Evolutionary conservation across 1,139 yeast species (phyloP).

Genomic region (Nadsonia starkeyi-henricii): DNA sequence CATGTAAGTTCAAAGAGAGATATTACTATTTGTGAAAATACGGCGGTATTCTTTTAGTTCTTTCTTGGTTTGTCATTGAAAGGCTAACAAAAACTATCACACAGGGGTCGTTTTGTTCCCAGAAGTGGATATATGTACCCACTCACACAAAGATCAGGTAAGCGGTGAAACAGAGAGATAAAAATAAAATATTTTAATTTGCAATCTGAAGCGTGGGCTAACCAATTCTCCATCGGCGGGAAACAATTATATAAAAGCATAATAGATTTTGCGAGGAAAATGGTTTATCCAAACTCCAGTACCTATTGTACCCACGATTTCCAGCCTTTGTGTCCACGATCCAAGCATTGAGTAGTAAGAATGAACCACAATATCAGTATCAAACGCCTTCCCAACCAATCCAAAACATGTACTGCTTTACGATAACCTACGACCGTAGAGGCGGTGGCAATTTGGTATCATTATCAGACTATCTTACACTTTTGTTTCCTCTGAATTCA

Average conservation of each 20-base stretch:
- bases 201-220: no score
- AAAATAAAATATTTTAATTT: conserved; percentile 18
- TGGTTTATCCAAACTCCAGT: conserved; percentile 34
- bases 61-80: no score
- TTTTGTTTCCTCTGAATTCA: no score
- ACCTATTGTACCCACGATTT: conserved; percentile 33
- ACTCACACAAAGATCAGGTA: conserved; percentile 4
- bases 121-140: conserved; percentile 19
- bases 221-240: no score
- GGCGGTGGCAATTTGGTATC: background rate
- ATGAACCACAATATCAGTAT: conserved; percentile 10
- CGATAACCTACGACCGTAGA: background rate
- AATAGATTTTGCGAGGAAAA: conserved; percentile 14
- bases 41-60: background rate
- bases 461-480: background rate
- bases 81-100: no score
- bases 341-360: background rate
- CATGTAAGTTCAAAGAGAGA: background rate
- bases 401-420: background rate
- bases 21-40: conserved; percentile 8
- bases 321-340: conserved; percentile 21
- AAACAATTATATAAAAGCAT: conserved; percentile 19
- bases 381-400: background rate
- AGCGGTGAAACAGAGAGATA: conserved; percentile 7
- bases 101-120: conserved; percentile 25